Evolutionary conservation across 169 alveolate genomes (phyloP).

Genomic region (Cryptosporidium ubiquitum): DNA sequence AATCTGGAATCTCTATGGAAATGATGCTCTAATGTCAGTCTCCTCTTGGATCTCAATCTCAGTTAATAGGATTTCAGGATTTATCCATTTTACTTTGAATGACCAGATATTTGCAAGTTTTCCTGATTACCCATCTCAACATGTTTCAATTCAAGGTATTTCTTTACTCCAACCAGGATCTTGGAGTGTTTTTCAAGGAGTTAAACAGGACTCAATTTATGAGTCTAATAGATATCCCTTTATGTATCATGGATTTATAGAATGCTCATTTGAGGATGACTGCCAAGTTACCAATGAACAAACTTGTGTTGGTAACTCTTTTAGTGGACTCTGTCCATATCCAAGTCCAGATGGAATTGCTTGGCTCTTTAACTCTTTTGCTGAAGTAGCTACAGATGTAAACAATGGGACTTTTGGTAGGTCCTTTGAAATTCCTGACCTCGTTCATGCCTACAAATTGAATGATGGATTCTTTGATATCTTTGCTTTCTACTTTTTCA

Average conservation of each 20-base stretch:
- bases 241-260: constrained; percentile 54
- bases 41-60: constrained; percentile 56
- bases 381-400: not conserved
- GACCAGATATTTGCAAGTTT: constrained; percentile 57
- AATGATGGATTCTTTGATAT: constrained; percentile 48
- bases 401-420: constrained; percentile 50
- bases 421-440: constrained; percentile 29
- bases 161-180: constrained; percentile 1
- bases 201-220: constrained; percentile 7
- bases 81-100: constrained; percentile 27
- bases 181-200: constrained; percentile 60
- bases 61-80: constrained; percentile 57
- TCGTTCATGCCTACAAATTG: constrained; percentile 33
- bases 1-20: constrained; percentile 51
- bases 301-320: constrained; percentile 45
- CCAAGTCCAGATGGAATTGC: constrained; percentile 33
- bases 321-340: constrained; percentile 72
- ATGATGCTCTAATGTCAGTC: constrained; percentile 1
- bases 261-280: constrained; percentile 32
- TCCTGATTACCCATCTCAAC: constrained; percentile 66
- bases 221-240: constrained; percentile 53
- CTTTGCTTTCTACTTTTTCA: constrained; percentile 45
- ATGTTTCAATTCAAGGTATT: not conserved
- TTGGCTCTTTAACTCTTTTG: constrained; percentile 5
- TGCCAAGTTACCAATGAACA: not conserved